Evolutionary conservation across 2,329 filamentous ascomycete species (phyloP).

Genomic region (Colletotrichum higginsianum): DNA sequence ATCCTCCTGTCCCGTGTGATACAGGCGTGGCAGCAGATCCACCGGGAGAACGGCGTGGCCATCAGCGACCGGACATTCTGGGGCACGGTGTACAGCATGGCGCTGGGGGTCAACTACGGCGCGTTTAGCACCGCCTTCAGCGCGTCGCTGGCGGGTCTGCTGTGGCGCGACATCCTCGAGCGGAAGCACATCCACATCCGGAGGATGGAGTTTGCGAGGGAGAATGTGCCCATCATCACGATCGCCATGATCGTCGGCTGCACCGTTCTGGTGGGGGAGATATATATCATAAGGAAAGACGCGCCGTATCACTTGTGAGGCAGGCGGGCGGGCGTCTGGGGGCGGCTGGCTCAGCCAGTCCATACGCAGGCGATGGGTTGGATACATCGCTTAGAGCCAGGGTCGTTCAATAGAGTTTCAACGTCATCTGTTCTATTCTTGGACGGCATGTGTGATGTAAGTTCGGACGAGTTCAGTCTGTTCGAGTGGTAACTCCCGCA

Average conservation of each 20-base stretch:
- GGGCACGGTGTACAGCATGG: constrained; percentile 83
- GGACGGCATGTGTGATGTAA: no score
- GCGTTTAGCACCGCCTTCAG: constrained; percentile 82
- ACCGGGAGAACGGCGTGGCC: constrained; percentile 57
- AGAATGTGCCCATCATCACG: constrained; percentile 80
- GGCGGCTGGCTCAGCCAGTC: no score
- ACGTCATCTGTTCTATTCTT: background rate
- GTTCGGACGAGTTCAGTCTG: no score
- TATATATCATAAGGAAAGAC: constrained; percentile 70
- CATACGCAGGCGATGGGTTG: no score
- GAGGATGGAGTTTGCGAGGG: constrained; percentile 75
- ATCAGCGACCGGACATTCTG: constrained; percentile 79
- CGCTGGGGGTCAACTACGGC: constrained; percentile 81
- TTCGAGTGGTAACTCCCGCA: background rate
- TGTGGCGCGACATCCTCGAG: constrained; percentile 80
- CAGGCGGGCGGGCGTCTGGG: background rate
- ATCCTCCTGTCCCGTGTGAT: constrained; percentile 81
- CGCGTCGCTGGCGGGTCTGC: constrained; percentile 78
- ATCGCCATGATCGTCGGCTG: constrained; percentile 77
- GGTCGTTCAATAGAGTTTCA: no score
- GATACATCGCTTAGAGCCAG: no score
- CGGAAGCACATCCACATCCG: constrained; percentile 78
- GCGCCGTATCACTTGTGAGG: constrained; percentile 51
- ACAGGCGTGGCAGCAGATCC: constrained; percentile 77
- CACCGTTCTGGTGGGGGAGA: constrained; percentile 72